Evolutionary conservation across 345 rosid species (phyloP), one percentile per base, ranked within the genome.

Genomic region (Conringia planisiliqua): DNA sequence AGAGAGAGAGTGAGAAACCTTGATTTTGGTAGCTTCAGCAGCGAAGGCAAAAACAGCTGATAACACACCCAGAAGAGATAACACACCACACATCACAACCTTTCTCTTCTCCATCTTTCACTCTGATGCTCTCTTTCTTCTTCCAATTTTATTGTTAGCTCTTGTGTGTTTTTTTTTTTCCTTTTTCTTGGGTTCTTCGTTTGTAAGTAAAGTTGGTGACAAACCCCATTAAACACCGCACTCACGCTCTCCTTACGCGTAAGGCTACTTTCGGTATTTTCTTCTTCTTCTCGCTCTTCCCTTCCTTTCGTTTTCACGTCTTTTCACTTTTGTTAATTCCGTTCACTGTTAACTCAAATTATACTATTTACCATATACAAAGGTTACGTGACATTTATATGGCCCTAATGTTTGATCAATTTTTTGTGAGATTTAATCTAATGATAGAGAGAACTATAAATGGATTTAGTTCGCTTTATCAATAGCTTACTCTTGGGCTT

Each of bases 11-110:
- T 18, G 57, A 50, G 35, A 60, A 20, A 94, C 98, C 96, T 90
- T 92, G 60, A 94, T 85, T 80, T 88, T 75, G n/a, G 97, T 90
- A 66, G 84, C 95, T 74, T 94, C 98, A 30, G 97, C 99, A 56
- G 79, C 96, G 78, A 94, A 91, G 73, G 97, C 97, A 70, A 97
- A 82, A 67, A 83, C 84, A 73, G 89, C 96, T 26, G 96, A 86
- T 35, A 95, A 74, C 7, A 90, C 51, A 46, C 92, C 99, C 63
- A 95, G 70, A 43, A 92, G 20, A 24, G 87, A 88, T 40, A 86
- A 89, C 17, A 74, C 72, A 56, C 83, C 10, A 68, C 92, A 90
- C 48, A 92, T 13, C 60, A 86, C 56, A 29, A 87, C 3, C 16
- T 76, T 83, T 81, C 83, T 90, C 70, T 82, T 87, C 87, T 93